phyloP scores from a whole-genome alignment of 2,329 filamentous ascomycete genomes.

The Daldinia sp. region DNA sequence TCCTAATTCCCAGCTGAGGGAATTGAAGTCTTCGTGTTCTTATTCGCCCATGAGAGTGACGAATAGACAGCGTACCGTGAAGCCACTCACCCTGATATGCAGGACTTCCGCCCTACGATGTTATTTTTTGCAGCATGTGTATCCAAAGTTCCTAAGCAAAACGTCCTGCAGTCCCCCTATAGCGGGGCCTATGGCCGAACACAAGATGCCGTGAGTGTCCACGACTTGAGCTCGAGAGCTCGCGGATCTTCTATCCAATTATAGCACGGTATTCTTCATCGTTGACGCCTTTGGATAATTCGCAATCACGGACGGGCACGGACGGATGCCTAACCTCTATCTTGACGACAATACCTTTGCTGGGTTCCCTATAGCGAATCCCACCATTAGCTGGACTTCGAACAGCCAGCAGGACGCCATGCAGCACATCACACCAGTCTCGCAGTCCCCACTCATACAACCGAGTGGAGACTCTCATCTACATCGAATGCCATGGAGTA shows the following conservation, averaged over 20 bases:
- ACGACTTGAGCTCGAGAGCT: not conserved
- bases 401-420: not conserved
- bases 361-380: not conserved
- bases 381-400: not conserved
- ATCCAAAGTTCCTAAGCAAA: not conserved
- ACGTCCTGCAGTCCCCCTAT: not conserved
- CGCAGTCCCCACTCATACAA: not conserved
- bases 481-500: not conserved
- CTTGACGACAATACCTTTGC: not conserved
- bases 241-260: not conserved
- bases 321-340: conserved; percentile 3
- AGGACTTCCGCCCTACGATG: conserved; percentile 13
- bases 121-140: conserved; percentile 7
- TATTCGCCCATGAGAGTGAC: not conserved
- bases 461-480: not conserved
- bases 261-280: not conserved
- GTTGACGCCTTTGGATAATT: not conserved
- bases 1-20: too few species aligned
- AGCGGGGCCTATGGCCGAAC: too few species aligned
- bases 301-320: not conserved
- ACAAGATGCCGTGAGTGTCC: conserved; percentile 9
- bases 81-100: conserved; percentile 3
- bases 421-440: not conserved
- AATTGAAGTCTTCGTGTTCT: too few species aligned
- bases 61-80: not conserved